phyloP scores from a whole-genome alignment of 2,329 filamentous ascomycete genomes.

The Colletotrichum tabaci region DNA sequence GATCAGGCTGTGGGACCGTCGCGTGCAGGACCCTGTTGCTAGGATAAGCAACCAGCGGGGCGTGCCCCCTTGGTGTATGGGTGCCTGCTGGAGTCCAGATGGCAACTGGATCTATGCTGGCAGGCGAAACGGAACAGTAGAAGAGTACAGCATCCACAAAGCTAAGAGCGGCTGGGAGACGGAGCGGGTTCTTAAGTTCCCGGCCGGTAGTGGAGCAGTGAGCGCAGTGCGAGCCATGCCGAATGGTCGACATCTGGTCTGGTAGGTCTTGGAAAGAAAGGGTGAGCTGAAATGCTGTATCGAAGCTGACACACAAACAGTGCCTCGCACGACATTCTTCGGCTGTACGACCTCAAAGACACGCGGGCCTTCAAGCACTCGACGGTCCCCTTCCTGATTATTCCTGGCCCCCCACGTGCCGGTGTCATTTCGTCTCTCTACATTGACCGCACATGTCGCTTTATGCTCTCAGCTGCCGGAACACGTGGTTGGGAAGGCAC shows the following conservation, averaged over 20 bases:
- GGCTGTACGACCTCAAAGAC: constrained; percentile 89
- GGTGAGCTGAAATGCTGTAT: constrained; percentile 14
- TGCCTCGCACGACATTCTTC: constrained; percentile 92
- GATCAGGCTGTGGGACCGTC: constrained; percentile 92
- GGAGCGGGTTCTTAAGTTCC: constrained; percentile 87
- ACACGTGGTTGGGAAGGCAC: constrained; percentile 96
- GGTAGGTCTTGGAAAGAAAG: constrained; percentile 56
- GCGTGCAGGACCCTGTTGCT: constrained; percentile 82
- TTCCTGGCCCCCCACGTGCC: constrained; percentile 86
- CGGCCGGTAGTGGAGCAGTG: constrained; percentile 89
- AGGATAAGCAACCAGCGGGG: constrained; percentile 81
- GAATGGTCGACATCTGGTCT: constrained; percentile 92
- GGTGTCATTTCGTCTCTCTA: constrained; percentile 91
- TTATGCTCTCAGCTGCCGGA: constrained; percentile 92
- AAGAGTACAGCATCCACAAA: constrained; percentile 92
- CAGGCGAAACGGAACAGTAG: constrained; percentile 90
- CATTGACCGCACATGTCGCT: constrained; percentile 88
- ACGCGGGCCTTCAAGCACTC: constrained; percentile 78
- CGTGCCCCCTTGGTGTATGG: constrained; percentile 97
- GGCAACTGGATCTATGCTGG: constrained; percentile 97
- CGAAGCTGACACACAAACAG: constrained; percentile 57
- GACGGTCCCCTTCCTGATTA: constrained; percentile 93
- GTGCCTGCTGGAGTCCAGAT: constrained; percentile 94
- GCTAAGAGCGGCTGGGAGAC: constrained; percentile 77
- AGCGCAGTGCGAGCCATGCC: constrained; percentile 92